Percentiles rank a stretch among this genome's conserved stretches.
Conservation (phyloP, 2,329 filamentous ascomycete genomes). For the Claviceps sp. region DNA sequence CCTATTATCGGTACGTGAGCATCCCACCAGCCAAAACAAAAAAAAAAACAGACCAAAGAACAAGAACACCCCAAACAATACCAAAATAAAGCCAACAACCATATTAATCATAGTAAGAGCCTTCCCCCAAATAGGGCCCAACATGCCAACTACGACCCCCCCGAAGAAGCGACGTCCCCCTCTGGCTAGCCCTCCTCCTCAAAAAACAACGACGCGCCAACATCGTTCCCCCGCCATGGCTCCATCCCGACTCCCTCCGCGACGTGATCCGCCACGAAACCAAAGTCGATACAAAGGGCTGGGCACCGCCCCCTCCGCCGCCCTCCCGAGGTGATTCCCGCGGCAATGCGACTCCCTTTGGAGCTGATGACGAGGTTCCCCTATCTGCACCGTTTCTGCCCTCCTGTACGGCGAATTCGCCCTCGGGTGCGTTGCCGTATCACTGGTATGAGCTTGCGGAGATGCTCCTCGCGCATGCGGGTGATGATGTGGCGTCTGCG, state of each 20-base stretch:
- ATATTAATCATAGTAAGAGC: background rate
- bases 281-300: constrained; percentile 52
- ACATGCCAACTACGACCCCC: constrained; percentile 69
- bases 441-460: constrained; percentile 92
- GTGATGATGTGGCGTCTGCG: constrained; percentile 64
- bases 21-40: background rate
- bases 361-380: constrained; percentile 14
- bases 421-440: constrained; percentile 65
- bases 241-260: constrained; percentile 61
- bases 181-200: constrained; percentile 90
- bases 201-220: constrained; percentile 91
- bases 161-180: constrained; percentile 62
- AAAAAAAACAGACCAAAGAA: background rate
- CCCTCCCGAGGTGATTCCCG: constrained; percentile 37
- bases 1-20: constrained; percentile 62
- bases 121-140: constrained; percentile 44
- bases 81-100: background rate
- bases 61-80: background rate
- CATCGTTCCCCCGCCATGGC: constrained; percentile 83
- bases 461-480: constrained; percentile 70
- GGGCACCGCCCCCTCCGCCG: constrained; percentile 63
- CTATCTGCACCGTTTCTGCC: constrained; percentile 66
- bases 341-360: constrained; percentile 21
- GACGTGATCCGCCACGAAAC: constrained; percentile 74
- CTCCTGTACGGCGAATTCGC: constrained; percentile 56